Evolutionary conservation across 2,329 filamentous ascomycete species (phyloP).

Genomic region (Colletotrichum eleusines): DNA sequence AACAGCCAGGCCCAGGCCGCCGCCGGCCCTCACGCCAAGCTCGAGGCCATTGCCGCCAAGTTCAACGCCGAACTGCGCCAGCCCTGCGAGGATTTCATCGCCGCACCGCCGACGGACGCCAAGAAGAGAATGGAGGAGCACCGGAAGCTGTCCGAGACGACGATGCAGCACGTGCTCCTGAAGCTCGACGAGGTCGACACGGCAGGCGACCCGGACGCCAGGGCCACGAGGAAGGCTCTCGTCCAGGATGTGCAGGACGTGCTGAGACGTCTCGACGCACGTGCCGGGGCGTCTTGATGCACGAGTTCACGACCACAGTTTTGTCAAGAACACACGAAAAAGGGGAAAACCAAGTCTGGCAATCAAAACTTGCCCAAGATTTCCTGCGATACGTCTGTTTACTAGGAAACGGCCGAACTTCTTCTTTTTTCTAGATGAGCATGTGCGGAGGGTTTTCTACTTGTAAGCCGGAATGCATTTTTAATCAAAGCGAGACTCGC

Average conservation of each 20-base stretch:
- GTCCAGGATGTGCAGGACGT: slow-evolving; percentile 78
- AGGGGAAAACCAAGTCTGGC: slow-evolving; percentile 5
- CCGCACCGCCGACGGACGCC: slow-evolving; percentile 71
- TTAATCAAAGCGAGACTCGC: slow-evolving; percentile 40
- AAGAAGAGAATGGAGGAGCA: slow-evolving; percentile 81
- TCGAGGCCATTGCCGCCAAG: slow-evolving; percentile 74
- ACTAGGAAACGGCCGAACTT: slow-evolving; percentile 20
- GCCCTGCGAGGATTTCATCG: slow-evolving; percentile 71
- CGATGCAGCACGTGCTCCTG: slow-evolving; percentile 80
- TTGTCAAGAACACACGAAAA: too few species aligned
- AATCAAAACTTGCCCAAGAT: slow-evolving; percentile 2
- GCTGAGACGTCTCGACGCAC: slow-evolving; percentile 58
- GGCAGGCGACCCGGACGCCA: slow-evolving; percentile 74
- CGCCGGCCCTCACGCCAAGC: slow-evolving; percentile 67
- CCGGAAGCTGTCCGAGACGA: slow-evolving; percentile 79
- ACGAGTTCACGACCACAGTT: slow-evolving; percentile 9
- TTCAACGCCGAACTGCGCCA: slow-evolving; percentile 76
- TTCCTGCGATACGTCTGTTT: slow-evolving; percentile 27
- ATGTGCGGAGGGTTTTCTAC: slow-evolving; percentile 13
- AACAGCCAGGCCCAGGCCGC: slow-evolving; percentile 42
- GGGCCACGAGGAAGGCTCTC: slow-evolving; percentile 76
- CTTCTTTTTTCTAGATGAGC: slow-evolving; percentile 18
- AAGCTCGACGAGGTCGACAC: slow-evolving; percentile 84
- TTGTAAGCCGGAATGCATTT: slow-evolving; percentile 26
- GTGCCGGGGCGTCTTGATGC: slow-evolving; percentile 75